Base-by-base conservation (phyloP, 805 yeast genomes). In the Ogataea ganodermae region DNA sequence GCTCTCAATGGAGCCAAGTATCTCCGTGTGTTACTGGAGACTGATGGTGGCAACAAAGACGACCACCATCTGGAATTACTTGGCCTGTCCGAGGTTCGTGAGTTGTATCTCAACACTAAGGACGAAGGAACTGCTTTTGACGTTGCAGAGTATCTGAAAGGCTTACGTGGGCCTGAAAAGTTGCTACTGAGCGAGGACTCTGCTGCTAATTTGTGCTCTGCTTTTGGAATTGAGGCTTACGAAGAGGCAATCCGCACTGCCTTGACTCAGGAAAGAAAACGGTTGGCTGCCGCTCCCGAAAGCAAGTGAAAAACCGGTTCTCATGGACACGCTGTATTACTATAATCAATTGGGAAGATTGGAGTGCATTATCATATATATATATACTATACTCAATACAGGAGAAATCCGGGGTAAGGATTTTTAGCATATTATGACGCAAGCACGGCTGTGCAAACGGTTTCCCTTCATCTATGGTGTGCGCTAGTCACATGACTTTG, bases 1-100 rank as follows among this genome's bases (percentile, higher is more conserved):
- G 96, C 96, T 0, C 71, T 76, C 51, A 63, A 79, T 35, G 97
- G 97, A 0, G 86, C 88, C 4, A 71, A 74, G 52, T 94, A 89
- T 61, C 67, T 91, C 50, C 67, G 74, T 27, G 76, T 75, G 44
- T 69, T 91, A 45, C 60, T 82, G n/a, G 72, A 74, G 22, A 67
- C 62, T 13, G 56, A 70, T 22, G 58, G 55, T 4, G 52, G 51
- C 2, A 48, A 4, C 3, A 30, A 30, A 30, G 33, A 51, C 18
- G 44, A 48, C 4, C 56, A 46, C 32, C 75, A 76, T 48, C 63
- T 80, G 22, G 53, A 60, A 3, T 58, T 69, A 48, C 56, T 55
- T 23, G 63, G 70, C 12, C 60, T 69, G 9, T 51, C 57, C 3
- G 59, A 65, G 9, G 42, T 76, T 24, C 63, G 66, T 12, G 61